These are phyloP conservation scores for Warburgia ugandensis DNA, from an alignment of 164 flowering plant species.

Conservation along the genomic window DNA sequence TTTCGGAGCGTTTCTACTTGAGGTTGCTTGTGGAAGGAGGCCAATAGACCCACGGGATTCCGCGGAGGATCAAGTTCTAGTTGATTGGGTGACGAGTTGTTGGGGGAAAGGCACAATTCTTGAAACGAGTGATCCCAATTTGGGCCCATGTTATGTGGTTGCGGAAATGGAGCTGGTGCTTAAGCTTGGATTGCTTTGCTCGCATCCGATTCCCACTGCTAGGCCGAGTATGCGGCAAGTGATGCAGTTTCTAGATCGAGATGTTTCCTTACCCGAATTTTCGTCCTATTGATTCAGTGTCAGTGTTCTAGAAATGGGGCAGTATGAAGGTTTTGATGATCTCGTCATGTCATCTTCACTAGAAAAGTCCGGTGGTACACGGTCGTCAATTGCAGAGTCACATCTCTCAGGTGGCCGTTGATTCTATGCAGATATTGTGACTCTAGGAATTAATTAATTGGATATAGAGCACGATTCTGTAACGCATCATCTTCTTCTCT, in stretches of 20 bases:
- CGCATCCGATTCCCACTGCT: constrained; percentile 4
- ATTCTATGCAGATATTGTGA: no score
- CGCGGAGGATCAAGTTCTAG: constrained; percentile 28
- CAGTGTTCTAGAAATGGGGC: background rate
- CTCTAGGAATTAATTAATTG: no score
- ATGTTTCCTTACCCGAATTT: background rate
- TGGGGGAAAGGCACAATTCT: constrained; percentile 8
- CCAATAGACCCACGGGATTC: no score
- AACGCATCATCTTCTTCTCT: no score
- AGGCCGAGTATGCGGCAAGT: constrained; percentile 19
- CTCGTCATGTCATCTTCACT: background rate
- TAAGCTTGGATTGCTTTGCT: constrained; percentile 18
- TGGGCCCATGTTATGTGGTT: constrained; percentile 8
- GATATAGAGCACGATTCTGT: no score
- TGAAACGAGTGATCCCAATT: constrained; percentile 12
- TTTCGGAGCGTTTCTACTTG: no score
- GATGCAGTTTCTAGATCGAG: constrained; percentile 8
- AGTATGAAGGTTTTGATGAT: background rate
- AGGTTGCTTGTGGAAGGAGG: no score
- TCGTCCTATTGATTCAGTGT: background rate
- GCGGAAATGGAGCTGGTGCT: constrained; percentile 16
- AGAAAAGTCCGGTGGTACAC: no score
- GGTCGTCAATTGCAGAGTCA: no score
- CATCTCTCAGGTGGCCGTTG: no score
- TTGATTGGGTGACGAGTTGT: constrained; percentile 8